Conservation (phyloP, 2,329 filamentous ascomycete species). For the Talaromyces rugulosus region DNA sequence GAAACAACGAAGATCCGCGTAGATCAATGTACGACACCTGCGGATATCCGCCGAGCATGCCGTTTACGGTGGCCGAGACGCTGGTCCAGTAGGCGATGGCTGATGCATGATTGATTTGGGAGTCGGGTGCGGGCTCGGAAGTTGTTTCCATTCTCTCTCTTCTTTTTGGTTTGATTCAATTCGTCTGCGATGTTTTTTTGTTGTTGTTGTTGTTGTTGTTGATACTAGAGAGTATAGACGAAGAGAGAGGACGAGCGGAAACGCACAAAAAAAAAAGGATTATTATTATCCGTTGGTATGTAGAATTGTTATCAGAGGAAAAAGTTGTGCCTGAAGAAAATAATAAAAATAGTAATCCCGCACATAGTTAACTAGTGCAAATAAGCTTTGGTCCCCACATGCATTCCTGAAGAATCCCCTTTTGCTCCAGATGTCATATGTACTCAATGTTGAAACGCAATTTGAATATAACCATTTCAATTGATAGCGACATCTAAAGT, state of each 20-base stretch:
- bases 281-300: too few species aligned
- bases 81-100: slow-evolving; percentile 35
- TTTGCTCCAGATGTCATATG: too few species aligned
- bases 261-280: too few species aligned
- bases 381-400: too few species aligned
- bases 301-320: too few species aligned
- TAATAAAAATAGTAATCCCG: too few species aligned
- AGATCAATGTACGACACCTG: slow-evolving; percentile 68
- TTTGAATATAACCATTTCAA: not conserved
- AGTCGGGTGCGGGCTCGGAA: slow-evolving; percentile 17
- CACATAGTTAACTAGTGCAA: too few species aligned
- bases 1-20: slow-evolving; percentile 64
- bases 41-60: slow-evolving; percentile 68
- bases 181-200: not conserved
- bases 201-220: not conserved
- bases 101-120: slow-evolving; percentile 24
- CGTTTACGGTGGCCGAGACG: slow-evolving; percentile 50
- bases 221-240: too few species aligned
- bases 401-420: not conserved
- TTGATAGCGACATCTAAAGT: not conserved
- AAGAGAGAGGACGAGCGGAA: too few species aligned
- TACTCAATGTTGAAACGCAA: not conserved
- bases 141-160: not conserved
- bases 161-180: not conserved
- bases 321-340: not conserved